Conservation (phyloP, 371 early-diverging fungal genomes). For the Syncephalis plumigaleata region DNA sequence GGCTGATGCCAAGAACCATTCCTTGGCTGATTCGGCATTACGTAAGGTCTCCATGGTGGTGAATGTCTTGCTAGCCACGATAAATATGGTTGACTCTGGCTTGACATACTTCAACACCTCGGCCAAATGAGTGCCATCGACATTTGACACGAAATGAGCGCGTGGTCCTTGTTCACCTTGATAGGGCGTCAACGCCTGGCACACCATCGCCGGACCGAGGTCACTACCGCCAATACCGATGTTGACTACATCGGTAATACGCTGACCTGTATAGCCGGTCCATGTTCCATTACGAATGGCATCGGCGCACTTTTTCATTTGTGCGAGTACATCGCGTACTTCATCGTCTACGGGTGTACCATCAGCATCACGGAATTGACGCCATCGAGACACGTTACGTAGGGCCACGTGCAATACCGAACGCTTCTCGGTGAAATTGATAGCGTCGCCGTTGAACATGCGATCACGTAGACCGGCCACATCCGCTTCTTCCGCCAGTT, state of each 20-base stretch:
- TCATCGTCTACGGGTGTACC: constrained; percentile 84
- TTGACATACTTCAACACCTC: constrained; percentile 73
- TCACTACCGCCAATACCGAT: constrained; percentile 99
- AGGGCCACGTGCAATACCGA: constrained; percentile 95
- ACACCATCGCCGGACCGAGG: constrained; percentile 98
- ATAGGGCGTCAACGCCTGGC: constrained; percentile 91
- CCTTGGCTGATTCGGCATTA: constrained; percentile 88
- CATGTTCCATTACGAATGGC: constrained; percentile 75
- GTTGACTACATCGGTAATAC: constrained; percentile 91
- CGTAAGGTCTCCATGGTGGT: constrained; percentile 98
- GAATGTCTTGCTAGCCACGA: constrained; percentile 97
- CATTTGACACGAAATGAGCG: constrained; percentile 95
- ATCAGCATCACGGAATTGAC: constrained; percentile 52
- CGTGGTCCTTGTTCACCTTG: constrained; percentile 41
- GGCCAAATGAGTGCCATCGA: constrained; percentile 94
- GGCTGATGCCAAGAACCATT: constrained; percentile 78
- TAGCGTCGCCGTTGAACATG: constrained; percentile 91
- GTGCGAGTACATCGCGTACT: constrained; percentile 83
- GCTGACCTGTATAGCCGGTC: constrained; percentile 90
- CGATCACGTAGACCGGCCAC: constrained; percentile 70
- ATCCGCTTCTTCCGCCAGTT: constrained; percentile 68
- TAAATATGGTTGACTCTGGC: constrained; percentile 90
- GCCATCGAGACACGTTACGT: constrained; percentile 59
- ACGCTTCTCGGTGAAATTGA: constrained; percentile 97
- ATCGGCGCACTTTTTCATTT: constrained; percentile 79